Conservation (phyloP, 345 rosid genomes). For the Erodium maritimum region DNA sequence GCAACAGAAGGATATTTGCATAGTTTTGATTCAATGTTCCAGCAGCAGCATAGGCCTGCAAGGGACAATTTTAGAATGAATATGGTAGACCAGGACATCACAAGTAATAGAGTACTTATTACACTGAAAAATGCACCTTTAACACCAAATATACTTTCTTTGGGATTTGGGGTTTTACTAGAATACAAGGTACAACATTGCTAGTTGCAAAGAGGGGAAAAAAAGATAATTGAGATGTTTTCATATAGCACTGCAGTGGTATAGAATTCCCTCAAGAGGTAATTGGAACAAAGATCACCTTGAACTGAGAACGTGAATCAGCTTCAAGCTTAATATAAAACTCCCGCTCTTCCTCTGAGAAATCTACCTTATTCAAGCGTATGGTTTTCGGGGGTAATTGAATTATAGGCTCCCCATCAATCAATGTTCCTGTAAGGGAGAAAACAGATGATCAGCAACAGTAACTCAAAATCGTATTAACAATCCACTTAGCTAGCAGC, state of each 20-base stretch:
- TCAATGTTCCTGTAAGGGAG: constrained; percentile 45
- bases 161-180: not conserved
- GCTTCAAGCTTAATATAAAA: constrained; percentile 77
- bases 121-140: not conserved
- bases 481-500: too few species aligned
- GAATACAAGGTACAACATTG: not conserved
- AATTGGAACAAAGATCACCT: constrained; percentile 35
- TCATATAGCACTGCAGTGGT: not conserved
- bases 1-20: constrained; percentile 94
- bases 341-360: constrained; percentile 70
- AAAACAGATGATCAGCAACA: not conserved
- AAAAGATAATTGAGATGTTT: not conserved
- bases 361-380: constrained; percentile 52
- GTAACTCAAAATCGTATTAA: too few species aligned
- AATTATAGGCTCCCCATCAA: constrained; percentile 83
- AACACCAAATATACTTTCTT: too few species aligned
- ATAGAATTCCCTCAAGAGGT: not conserved
- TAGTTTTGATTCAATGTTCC: constrained; percentile 86
- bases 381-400: constrained; percentile 69
- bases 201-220: not conserved
- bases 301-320: constrained; percentile 70
- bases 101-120: too few species aligned
- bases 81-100: not conserved
- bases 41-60: constrained; percentile 88
- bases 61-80: constrained; percentile 2